phyloP scores from a whole-genome alignment of 495 filamentous ascomycete species.

The Penicillium pulvis region DNA sequence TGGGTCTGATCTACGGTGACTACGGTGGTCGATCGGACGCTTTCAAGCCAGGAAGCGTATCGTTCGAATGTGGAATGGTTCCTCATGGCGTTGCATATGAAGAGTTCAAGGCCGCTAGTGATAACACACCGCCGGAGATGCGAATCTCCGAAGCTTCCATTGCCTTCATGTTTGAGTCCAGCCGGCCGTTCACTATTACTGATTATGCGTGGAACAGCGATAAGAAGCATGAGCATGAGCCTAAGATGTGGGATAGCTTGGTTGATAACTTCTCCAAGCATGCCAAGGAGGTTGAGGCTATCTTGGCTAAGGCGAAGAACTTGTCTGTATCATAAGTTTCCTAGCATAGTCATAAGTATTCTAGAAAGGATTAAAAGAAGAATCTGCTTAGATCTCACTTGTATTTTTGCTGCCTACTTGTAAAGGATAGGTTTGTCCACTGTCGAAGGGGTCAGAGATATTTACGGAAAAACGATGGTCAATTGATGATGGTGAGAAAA shows the following conservation, averaged over 20 bases:
- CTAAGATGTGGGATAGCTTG: slow-evolving; percentile 57
- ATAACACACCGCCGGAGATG: slow-evolving; percentile 42
- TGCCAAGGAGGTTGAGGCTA: slow-evolving; percentile 46
- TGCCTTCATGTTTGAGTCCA: slow-evolving; percentile 64
- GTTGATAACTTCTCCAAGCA: slow-evolving; percentile 53
- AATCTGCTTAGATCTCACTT: too few species aligned
- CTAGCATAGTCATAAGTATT: too few species aligned
- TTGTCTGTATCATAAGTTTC: slow-evolving; percentile 13
- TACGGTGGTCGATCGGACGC: slow-evolving; percentile 56
- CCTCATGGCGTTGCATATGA: slow-evolving; percentile 63
- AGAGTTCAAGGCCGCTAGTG: slow-evolving; percentile 63
- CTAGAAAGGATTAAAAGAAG: too few species aligned
- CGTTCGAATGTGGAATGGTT: slow-evolving; percentile 60
- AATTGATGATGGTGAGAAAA: too few species aligned
- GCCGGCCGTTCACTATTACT: slow-evolving; percentile 51
- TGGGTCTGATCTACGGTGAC: slow-evolving; percentile 56
- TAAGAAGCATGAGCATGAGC: slow-evolving; percentile 59
- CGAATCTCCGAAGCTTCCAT: slow-evolving; percentile 51
- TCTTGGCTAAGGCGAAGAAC: slow-evolving; percentile 31
- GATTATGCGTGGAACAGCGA: slow-evolving; percentile 54
- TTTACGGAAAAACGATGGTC: too few species aligned
- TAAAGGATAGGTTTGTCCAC: too few species aligned
- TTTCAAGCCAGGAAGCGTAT: slow-evolving; percentile 60
- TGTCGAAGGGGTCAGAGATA: too few species aligned
- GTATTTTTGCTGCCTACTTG: too few species aligned